Base-by-base conservation (phyloP, 2,329 filamentous ascomycete genomes). In the Sordariomycetes sp. region DNA sequence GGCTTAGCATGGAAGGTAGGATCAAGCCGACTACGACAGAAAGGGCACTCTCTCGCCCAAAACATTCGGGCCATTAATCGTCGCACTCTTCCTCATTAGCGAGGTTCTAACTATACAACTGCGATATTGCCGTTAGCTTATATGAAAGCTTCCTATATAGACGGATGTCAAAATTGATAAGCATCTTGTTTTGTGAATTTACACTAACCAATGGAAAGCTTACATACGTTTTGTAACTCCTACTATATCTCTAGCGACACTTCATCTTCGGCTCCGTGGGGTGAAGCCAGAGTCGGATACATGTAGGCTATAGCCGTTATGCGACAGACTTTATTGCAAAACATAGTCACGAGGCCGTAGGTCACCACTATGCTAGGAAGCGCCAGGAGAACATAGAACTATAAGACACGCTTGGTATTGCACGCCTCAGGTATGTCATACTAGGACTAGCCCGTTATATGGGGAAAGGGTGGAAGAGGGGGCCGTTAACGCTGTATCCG, bases 161-260 rank as follows among this genome's bases (percentile, higher is more conserved):
- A 53, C 36, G n/a, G 54, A 22, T 20, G 3, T 39, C 24, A 54
- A 32, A 36, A 20, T 54, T n/a, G 52, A 15, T 32, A 22, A n/a
- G 22, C 35, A 22, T 53, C 24, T 13, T 39, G 36, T 3, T 17
- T 39, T 13, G 36, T 12, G 36, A 50, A 22, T 3, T 7, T 2
- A 8, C 6, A 13, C 10, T 3, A 22, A 12, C 22, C n/a, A 15
- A 51, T 36, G 5, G 28, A 39, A 24, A 48, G 52, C 54, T 36
- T 56, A 60, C 60, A 58, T 58, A 52, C 58, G 60, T 61, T 20
- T 60, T 58, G 36, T 58, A 61, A 36, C 60, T 58, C 45, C 60
- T 45, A 54, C 60, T 61, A 24, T 58, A 58, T 32, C 54, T 61
- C 34, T 58, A 58, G 13, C 58, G 54, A 50, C 57, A 61, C 32